These are phyloP conservation scores for Hypoxylon sp. DNA, from an alignment of 2,329 filamentous ascomycete species.

Conservation along the genomic window DNA sequence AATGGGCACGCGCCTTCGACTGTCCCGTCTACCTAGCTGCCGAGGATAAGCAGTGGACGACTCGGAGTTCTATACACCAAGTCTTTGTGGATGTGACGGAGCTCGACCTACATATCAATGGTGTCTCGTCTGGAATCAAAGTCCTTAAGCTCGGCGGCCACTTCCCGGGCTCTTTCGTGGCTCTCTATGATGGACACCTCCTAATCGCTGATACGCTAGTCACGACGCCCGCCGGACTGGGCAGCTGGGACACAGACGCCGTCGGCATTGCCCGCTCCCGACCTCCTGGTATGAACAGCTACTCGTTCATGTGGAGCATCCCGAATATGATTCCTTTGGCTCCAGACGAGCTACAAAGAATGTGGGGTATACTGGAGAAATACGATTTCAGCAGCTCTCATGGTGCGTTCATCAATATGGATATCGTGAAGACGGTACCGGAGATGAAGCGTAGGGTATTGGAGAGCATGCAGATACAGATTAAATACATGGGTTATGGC, in stretches of 20 bases:
- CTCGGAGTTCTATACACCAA: conserved; percentile 60
- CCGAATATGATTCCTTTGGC: conserved; percentile 81
- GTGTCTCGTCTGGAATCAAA: conserved; percentile 64
- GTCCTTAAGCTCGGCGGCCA: conserved; percentile 83
- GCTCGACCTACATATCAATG: conserved; percentile 55
- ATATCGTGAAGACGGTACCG: conserved; percentile 66
- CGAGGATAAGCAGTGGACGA: conserved; percentile 78
- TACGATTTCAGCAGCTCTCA: conserved; percentile 77
- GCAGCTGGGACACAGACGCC: conserved; percentile 64
- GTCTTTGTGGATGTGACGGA: conserved; percentile 63
- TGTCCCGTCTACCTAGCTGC: conserved; percentile 78
- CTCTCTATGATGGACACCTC: conserved; percentile 74
- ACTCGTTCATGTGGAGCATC: conserved; percentile 83
- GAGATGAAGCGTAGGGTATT: conserved; percentile 76
- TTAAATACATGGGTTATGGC: conserved; percentile 65
- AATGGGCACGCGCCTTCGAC: conserved; percentile 78
- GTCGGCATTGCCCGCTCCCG: conserved; percentile 55
- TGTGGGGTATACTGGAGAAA: conserved; percentile 77
- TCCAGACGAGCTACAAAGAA: conserved; percentile 73
- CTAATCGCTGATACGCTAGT: conserved; percentile 84
- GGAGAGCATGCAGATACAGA: conserved; percentile 83
- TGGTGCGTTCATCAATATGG: conserved; percentile 75
- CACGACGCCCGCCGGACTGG: conserved; percentile 73
- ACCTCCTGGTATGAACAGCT: conserved; percentile 67
- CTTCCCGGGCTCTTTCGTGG: conserved; percentile 80